Evolutionary conservation across 1,284 basidiomycete species (phyloP).

Genomic region (Puccinia triticina): DNA sequence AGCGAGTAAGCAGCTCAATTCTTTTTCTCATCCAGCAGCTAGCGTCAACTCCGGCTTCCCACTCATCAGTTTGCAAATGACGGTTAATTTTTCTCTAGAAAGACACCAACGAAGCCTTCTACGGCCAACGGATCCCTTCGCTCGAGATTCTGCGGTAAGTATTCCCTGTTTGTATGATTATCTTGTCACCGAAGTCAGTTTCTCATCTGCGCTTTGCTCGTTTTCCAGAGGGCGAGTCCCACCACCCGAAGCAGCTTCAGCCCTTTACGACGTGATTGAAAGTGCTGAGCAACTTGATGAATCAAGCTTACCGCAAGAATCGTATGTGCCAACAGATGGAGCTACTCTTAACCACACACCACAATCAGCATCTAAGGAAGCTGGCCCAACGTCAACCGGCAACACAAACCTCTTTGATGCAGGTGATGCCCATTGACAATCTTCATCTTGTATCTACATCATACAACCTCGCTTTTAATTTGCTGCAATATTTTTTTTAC

Average conservation of each 20-base stretch:
- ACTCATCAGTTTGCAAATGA: not conserved
- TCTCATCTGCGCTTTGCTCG: not conserved
- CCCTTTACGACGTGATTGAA: conserved; percentile 60
- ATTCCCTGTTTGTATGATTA: not conserved
- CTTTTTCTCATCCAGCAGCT: not conserved
- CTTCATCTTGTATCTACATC: not conserved
- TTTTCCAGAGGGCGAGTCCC: conserved; percentile 58
- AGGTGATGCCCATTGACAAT: conserved; percentile 38
- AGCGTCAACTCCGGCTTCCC: not conserved
- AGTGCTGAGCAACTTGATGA: conserved; percentile 60
- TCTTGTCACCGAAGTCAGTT: not conserved
- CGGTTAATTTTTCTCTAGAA: conserved; percentile 26
- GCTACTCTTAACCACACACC: not conserved
- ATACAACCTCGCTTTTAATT: not conserved
- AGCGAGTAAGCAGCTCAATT: conserved; percentile 68
- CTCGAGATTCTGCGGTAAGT: conserved; percentile 74
- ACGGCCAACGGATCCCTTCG: conserved; percentile 86
- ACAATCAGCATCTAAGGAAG: not conserved
- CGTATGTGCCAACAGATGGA: conserved; percentile 56
- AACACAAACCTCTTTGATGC: conserved; percentile 51
- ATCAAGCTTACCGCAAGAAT: conserved; percentile 57
- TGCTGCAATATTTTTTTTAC: conserved; percentile 1
- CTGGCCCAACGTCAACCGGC: conserved; percentile 10
- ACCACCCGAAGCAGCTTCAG: conserved; percentile 60
- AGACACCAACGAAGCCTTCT: conserved; percentile 71